These are phyloP conservation scores for Aspergillus sclerotiicarbonarius DNA, from an alignment of 495 filamentous ascomycete species.

Conservation along the genomic window DNA sequence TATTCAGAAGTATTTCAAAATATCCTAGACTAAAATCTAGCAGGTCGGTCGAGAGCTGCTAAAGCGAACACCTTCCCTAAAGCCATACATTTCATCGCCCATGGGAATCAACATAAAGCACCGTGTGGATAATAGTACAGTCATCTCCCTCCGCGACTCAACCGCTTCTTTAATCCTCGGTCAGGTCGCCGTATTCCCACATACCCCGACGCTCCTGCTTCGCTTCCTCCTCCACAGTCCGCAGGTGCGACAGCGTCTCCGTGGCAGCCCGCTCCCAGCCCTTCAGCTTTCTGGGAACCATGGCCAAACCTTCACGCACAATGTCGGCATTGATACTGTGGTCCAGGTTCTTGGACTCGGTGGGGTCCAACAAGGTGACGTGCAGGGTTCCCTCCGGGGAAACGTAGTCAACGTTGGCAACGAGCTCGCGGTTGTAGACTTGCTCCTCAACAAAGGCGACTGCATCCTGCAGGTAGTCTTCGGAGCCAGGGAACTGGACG, in stretches of 20 bases:
- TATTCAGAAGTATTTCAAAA: background rate
- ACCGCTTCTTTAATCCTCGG: conserved; percentile 63
- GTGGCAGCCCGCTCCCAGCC: conserved; percentile 77
- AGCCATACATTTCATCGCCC: conserved; percentile 3
- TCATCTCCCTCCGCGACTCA: conserved; percentile 1
- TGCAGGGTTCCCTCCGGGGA: conserved; percentile 72
- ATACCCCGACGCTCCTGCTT: conserved; percentile 77
- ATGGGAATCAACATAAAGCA: conserved; percentile 9
- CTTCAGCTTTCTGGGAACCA: conserved; percentile 87
- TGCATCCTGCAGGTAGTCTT: conserved; percentile 79
- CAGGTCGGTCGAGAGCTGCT: background rate
- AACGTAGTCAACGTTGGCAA: conserved; percentile 86
- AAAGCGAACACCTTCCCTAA: background rate
- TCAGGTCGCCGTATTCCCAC: conserved; percentile 98
- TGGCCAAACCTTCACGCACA: conserved; percentile 76
- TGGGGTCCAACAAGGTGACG: conserved; percentile 81
- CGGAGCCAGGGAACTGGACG: conserved; percentile 73
- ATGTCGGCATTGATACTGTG: conserved; percentile 86
- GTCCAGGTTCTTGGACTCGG: conserved; percentile 55
- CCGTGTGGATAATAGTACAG: conserved; percentile 13
- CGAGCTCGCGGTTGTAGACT: conserved; percentile 66
- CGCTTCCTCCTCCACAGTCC: conserved; percentile 67
- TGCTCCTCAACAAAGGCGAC: conserved; percentile 66
- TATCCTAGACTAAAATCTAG: conserved; percentile 8
- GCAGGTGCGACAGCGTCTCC: conserved; percentile 65